Percentiles rank a stretch among this genome's conserved stretches.
phyloP scores from a whole-genome alignment of 2,329 filamentous ascomycete species.

The Aspergillus viridinutans region DNA sequence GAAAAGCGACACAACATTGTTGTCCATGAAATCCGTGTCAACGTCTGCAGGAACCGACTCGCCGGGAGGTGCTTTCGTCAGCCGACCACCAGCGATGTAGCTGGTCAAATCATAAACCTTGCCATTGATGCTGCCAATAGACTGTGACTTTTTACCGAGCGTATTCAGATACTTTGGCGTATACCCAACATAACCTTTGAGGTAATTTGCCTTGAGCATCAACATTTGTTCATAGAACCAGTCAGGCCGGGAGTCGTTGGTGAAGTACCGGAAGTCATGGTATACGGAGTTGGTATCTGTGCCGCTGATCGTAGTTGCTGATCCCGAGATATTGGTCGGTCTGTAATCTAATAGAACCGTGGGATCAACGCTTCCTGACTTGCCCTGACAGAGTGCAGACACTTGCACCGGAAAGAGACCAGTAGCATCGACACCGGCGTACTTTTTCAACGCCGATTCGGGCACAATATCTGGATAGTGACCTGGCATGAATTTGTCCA shows the following conservation, averaged over 20 bases:
- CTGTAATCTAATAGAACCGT: slow-evolving; percentile 83
- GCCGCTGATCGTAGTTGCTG: slow-evolving; percentile 59
- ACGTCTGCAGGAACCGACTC: slow-evolving; percentile 45
- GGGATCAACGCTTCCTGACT: slow-evolving; percentile 60
- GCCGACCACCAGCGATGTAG: slow-evolving; percentile 73
- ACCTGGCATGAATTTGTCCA: slow-evolving; percentile 65
- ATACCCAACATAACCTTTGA: slow-evolving; percentile 84
- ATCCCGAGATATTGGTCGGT: slow-evolving; percentile 68
- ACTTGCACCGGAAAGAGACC: slow-evolving; percentile 90
- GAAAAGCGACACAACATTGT: slow-evolving; percentile 71
- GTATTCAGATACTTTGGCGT: slow-evolving; percentile 70
- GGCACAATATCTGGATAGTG: slow-evolving; percentile 73
- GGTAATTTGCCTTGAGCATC: slow-evolving; percentile 70
- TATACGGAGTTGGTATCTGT: slow-evolving; percentile 73
- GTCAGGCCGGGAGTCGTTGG: slow-evolving; percentile 75
- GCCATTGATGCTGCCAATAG: slow-evolving; percentile 72
- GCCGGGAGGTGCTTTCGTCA: slow-evolving; percentile 55
- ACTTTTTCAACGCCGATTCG: slow-evolving; percentile 64
- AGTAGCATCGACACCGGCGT: slow-evolving; percentile 84
- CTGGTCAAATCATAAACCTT: slow-evolving; percentile 85
- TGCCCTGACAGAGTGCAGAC: slow-evolving; percentile 80
- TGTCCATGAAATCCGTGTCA: slow-evolving; percentile 76
- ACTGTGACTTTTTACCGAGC: slow-evolving; percentile 59
- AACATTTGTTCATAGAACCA: slow-evolving; percentile 92
- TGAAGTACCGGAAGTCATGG: slow-evolving; percentile 87